Evolutionary conservation across 2,329 filamentous ascomycete genomes (phyloP).

Genomic region (Xylariales sp.): DNA sequence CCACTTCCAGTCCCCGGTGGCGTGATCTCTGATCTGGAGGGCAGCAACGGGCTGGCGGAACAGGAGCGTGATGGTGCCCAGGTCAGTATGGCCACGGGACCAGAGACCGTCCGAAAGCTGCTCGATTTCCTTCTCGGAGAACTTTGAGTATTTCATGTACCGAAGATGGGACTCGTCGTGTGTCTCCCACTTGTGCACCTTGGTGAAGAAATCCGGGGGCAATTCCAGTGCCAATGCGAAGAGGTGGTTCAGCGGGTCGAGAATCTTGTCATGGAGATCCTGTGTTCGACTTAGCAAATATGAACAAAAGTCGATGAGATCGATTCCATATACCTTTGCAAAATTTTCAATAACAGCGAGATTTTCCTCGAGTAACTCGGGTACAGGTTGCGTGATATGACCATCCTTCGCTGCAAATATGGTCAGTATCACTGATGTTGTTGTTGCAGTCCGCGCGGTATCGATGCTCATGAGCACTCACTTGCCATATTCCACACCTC

Average conservation of each 20-base stretch:
- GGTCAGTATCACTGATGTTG: not conserved
- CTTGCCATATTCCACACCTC: conserved; percentile 17
- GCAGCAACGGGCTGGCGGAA: conserved; percentile 52
- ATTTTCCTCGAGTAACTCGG: conserved; percentile 41
- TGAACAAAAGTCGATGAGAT: not conserved
- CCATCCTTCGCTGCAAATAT: conserved; percentile 11
- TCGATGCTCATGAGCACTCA: conserved; percentile 1
- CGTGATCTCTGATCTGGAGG: conserved; percentile 42
- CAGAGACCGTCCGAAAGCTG: conserved; percentile 34
- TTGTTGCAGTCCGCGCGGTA: not conserved
- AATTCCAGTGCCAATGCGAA: conserved; percentile 16
- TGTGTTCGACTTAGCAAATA: conserved; percentile 1
- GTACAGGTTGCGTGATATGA: conserved; percentile 19
- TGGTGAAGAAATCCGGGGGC: conserved; percentile 14
- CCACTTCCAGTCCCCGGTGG: conserved; percentile 40
- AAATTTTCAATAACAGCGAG: conserved; percentile 54
- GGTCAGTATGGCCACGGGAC: conserved; percentile 45
- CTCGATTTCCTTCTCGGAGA: conserved; percentile 37
- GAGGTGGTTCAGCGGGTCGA: conserved; percentile 16
- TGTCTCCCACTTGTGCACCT: conserved; percentile 14
- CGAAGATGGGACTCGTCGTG: conserved; percentile 18
- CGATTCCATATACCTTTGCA: conserved; percentile 24
- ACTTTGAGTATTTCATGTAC: conserved; percentile 48
- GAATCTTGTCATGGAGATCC: conserved; percentile 16
- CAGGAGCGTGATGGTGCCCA: conserved; percentile 48